These are phyloP conservation scores for Lactarius hengduanensis DNA, from an alignment of 768 basidiomycete genomes.

Conservation along the genomic window DNA sequence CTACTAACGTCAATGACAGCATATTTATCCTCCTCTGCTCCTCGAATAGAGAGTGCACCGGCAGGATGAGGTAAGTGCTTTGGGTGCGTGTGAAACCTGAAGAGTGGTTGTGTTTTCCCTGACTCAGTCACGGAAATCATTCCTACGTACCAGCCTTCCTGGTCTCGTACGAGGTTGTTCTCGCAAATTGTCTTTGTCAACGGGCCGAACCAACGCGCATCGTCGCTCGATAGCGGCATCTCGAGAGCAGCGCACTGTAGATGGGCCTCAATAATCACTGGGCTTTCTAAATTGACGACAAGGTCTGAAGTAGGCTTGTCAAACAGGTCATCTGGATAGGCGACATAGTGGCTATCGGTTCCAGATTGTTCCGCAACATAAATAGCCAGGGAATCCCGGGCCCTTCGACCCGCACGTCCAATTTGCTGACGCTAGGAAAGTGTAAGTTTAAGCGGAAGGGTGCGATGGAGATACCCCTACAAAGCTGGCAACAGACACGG, in stretches of 20 bases:
- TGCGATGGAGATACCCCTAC: constrained; percentile 42
- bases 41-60: constrained; percentile 69
- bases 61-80: constrained; percentile 78
- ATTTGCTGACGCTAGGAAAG: constrained; percentile 77
- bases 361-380: constrained; percentile 67
- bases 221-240: constrained; percentile 71
- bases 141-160: constrained; percentile 71
- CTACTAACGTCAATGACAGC: constrained; percentile 63
- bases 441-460: not conserved
- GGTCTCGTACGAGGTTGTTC: constrained; percentile 56
- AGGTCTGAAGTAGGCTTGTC: constrained; percentile 60
- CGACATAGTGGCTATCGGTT: constrained; percentile 72
- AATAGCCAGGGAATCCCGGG: constrained; percentile 75
- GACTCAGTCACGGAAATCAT: constrained; percentile 1
- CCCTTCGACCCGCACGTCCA: constrained; percentile 80
- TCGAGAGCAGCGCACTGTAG: constrained; percentile 86
- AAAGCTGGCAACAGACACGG: constrained; percentile 74
- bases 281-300: constrained; percentile 68
- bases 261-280: constrained; percentile 77
- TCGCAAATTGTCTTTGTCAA: constrained; percentile 58
- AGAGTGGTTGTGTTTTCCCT: not conserved
- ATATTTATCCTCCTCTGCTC: constrained; percentile 76
- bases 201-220: constrained; percentile 71
- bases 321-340: constrained; percentile 69
- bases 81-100: constrained; percentile 80